Percentiles rank a stretch among this genome's conserved stretches.
These are phyloP conservation scores for Discostella stelligera DNA, from an alignment of 352 stramenopile genomes.

Conservation along the genomic window DNA sequence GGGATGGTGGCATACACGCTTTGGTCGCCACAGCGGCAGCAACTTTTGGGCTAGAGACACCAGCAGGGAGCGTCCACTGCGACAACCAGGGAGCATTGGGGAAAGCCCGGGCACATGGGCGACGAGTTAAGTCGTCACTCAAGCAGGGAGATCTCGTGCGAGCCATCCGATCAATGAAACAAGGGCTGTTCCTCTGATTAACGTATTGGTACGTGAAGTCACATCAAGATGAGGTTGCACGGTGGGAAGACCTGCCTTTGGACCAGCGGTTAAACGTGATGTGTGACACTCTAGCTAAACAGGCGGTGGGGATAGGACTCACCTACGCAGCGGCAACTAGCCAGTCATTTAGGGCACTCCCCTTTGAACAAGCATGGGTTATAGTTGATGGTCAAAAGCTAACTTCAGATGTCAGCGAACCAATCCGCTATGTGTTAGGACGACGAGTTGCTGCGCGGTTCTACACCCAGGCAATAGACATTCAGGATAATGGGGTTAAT, in stretches of 20 bases:
- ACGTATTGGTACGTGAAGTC: background rate
- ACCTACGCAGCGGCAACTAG: too few relatives aligned
- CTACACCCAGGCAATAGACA: background rate
- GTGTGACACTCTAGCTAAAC: slow-evolving; percentile 3
- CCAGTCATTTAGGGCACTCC: too few relatives aligned
- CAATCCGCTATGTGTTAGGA: slow-evolving; percentile 11
- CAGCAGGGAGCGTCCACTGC: background rate
- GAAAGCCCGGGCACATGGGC: background rate
- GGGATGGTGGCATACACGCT: slow-evolving; percentile 1
- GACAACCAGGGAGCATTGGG: background rate
- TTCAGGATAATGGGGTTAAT: background rate
- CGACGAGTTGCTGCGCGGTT: background rate
- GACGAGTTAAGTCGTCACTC: background rate
- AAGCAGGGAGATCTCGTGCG: background rate
- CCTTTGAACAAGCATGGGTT: slow-evolving; percentile 10
- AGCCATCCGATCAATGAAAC: background rate
- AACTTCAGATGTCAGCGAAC: slow-evolving; percentile 8
- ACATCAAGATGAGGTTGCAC: background rate
- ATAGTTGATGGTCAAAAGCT: slow-evolving; percentile 15
- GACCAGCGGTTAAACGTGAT: background rate
- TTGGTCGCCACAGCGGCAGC: background rate
- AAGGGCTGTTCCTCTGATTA: background rate
- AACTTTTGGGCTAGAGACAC: background rate
- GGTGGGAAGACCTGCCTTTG: background rate
- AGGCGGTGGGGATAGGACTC: background rate